These are phyloP conservation scores for Cercospora zeina DNA, from an alignment of 2,329 filamentous ascomycete species.

Conservation along the genomic window DNA sequence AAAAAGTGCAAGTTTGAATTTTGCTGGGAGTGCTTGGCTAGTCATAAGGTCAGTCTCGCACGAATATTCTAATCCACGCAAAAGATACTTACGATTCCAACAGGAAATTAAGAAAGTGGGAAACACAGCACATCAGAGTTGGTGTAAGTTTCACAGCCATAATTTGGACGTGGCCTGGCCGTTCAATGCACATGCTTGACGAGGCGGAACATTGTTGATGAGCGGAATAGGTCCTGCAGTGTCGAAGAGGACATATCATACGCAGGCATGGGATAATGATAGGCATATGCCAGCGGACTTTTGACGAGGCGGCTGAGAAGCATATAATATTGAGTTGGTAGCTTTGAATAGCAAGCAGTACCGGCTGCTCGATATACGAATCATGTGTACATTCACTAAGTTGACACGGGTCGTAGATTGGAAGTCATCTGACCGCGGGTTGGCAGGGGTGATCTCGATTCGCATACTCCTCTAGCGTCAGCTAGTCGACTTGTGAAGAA, in stretches of 20 bases:
- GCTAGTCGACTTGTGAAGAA: background rate
- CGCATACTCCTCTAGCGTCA: background rate
- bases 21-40: slow-evolving; percentile 44
- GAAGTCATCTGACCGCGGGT: background rate
- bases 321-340: background rate
- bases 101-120: slow-evolving; percentile 34
- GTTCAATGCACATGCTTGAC: slow-evolving; percentile 50
- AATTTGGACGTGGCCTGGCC: slow-evolving; percentile 37
- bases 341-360: background rate
- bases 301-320: background rate
- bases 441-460: background rate
- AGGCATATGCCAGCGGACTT: slow-evolving; percentile 7
- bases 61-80: background rate
- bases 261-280: slow-evolving; percentile 12
- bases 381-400: background rate
- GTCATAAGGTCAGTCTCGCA: slow-evolving; percentile 20
- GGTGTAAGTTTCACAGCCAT: slow-evolving; percentile 37
- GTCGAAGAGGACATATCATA: background rate
- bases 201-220: slow-evolving; percentile 11
- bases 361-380: background rate
- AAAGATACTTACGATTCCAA: background rate
- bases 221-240: slow-evolving; percentile 5
- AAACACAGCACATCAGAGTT: slow-evolving; percentile 34
- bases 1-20: slow-evolving; percentile 44
- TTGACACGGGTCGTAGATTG: background rate